These are phyloP conservation scores for Cladophialophora psammophila DNA, from an alignment of 2,329 filamentous ascomycete genomes.

Conservation along the genomic window DNA sequence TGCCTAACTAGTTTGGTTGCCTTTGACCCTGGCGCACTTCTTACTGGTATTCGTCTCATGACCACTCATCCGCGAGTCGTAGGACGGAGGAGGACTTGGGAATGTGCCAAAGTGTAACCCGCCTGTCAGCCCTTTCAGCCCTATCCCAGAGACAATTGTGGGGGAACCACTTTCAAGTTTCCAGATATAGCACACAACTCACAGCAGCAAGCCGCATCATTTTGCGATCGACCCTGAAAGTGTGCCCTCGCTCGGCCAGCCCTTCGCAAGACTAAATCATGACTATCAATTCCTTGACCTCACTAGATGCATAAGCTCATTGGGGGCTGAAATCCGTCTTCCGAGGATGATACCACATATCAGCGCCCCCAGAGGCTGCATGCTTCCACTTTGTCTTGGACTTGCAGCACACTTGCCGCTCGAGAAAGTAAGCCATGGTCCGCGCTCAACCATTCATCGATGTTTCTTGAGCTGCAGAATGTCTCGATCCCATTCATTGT, in stretches of 20 bases:
- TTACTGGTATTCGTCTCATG: constrained; percentile 6
- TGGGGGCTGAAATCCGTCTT: constrained; percentile 25
- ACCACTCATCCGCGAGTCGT: neutral
- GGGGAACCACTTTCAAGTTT: constrained; percentile 8
- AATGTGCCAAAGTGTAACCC: constrained; percentile 8
- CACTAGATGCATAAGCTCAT: constrained; percentile 23
- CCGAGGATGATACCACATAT: neutral
- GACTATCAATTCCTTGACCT: constrained; percentile 1
- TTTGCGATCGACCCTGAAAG: neutral
- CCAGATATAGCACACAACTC: constrained; percentile 22
- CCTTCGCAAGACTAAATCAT: constrained; percentile 1
- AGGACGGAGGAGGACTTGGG: neutral
- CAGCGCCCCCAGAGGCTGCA: neutral
- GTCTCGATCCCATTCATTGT: neutral
- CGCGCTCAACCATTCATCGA: neutral
- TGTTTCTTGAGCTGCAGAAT: neutral
- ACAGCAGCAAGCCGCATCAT: neutral
- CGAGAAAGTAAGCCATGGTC: neutral
- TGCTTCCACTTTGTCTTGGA: constrained; percentile 6
- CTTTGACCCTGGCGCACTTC: neutral
- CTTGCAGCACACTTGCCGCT: neutral
- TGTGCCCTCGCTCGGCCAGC: constrained; percentile 1
- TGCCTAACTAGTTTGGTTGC: constrained; percentile 12
- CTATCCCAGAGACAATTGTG: constrained; percentile 5
- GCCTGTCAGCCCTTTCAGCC: constrained; percentile 17